phyloP scores from a whole-genome alignment of 148 eudicot species.

The Limonium bicolor region DNA sequence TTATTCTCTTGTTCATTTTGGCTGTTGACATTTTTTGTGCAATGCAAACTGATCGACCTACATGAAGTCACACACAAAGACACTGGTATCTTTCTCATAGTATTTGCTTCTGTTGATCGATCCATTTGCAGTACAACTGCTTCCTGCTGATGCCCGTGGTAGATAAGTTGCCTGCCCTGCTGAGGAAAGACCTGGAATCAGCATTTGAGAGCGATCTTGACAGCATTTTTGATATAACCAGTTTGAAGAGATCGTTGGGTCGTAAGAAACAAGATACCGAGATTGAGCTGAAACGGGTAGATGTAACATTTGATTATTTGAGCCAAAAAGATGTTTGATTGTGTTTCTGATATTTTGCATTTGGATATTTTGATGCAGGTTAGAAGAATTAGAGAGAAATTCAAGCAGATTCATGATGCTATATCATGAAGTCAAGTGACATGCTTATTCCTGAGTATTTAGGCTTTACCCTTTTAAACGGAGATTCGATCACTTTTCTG shows the following conservation, averaged over 20 bases:
- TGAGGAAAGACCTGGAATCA: slow-evolving; percentile 71
- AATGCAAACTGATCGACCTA: no score
- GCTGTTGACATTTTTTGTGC: neutral
- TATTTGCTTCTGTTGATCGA: neutral
- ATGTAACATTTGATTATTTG: neutral
- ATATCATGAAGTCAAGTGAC: slow-evolving; percentile 23
- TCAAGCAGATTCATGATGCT: slow-evolving; percentile 66
- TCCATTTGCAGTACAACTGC: slow-evolving; percentile 73
- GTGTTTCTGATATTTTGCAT: neutral
- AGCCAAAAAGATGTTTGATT: neutral
- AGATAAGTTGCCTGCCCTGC: slow-evolving; percentile 87
- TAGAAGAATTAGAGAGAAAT: slow-evolving; percentile 70
- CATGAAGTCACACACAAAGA: neutral
- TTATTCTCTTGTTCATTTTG: no score
- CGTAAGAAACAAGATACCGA: slow-evolving; percentile 62
- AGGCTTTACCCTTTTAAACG: no score
- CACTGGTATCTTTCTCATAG: neutral
- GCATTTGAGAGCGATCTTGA: slow-evolving; percentile 68
- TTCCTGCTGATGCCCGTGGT: slow-evolving; percentile 94
- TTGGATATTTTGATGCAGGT: slow-evolving; percentile 32
- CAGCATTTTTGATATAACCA: slow-evolving; percentile 54
- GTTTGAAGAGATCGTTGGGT: slow-evolving; percentile 49
- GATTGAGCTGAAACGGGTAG: slow-evolving; percentile 71
- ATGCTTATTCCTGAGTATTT: no score
- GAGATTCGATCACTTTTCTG: no score